Percentiles rank a stretch among this genome's conserved stretches.
Evolutionary conservation across 805 yeast species (phyloP).

Genomic region (Starmerella etchellsii): DNA sequence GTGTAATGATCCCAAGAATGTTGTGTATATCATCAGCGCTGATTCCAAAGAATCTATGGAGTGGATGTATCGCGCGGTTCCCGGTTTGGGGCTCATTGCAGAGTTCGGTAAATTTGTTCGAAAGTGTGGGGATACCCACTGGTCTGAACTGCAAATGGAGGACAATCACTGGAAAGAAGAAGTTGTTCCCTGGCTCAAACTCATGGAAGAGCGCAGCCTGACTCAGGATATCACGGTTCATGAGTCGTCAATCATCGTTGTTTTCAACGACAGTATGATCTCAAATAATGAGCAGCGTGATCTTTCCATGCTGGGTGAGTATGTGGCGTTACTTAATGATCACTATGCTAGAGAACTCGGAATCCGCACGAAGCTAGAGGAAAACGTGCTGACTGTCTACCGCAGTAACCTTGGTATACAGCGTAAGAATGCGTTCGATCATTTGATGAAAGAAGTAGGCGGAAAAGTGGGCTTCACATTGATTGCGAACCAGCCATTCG

Average conservation of each 20-base stretch:
- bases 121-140: conserved; percentile 33
- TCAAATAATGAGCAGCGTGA: conserved; percentile 44
- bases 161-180: conserved; percentile 44
- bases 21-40: conserved; percentile 59
- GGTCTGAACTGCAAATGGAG: conserved; percentile 28
- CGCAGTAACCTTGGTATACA: conserved; percentile 43
- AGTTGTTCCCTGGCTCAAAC: conserved; percentile 40
- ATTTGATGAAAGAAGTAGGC: conserved; percentile 10
- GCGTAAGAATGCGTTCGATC: conserved; percentile 14
- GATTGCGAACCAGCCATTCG: conserved; percentile 20
- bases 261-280: conserved; percentile 38
- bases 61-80: conserved; percentile 51
- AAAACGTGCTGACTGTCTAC: conserved; percentile 59
- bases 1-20: conserved; percentile 42
- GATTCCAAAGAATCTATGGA: conserved; percentile 54
- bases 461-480: conserved; percentile 21
- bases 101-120: conserved; percentile 78
- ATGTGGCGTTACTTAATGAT: conserved; percentile 73
- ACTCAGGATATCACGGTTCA: conserved; percentile 61
- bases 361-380: conserved; percentile 66
- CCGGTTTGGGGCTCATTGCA: conserved; percentile 69
- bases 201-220: conserved; percentile 65
- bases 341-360: conserved; percentile 39
- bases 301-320: conserved; percentile 62
- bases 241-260: conserved; percentile 65